Base-by-base conservation (phyloP, 2,329 filamentous ascomycete species). In the Furcasterigmium sp. region DNA sequence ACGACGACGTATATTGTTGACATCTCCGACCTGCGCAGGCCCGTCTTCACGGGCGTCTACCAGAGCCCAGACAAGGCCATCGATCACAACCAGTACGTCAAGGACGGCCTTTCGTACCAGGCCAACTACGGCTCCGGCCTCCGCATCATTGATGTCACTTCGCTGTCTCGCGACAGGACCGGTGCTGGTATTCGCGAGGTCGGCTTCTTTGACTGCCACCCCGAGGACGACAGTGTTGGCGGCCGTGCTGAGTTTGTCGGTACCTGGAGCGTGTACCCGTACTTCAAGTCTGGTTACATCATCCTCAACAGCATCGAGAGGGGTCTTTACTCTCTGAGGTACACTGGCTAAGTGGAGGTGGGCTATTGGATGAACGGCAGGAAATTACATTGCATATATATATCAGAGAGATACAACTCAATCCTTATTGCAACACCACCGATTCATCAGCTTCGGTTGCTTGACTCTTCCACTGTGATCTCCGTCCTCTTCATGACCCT, bases 1-100 rank as follows among this genome's bases (percentile, higher is more conserved):
- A 70, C 72, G 5, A 70, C 68, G 19, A 75, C 71, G 2, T 75
- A 73, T 54, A 71, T 76, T 45, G 70, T 68, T 42, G 69, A 75
- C 50, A 66, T 75, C 44, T 54, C 57, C 32, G 53, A 59, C 35
- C 62, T 73, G 15, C 59, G 60, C 18, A 50, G 52, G 1, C 70
- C 70, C 6, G 56, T 58, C 37, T 55, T 64, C 50, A 66, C 60
- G 2, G 69, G 68, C 19, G 51, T 51, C 36, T 72, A 68, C 56
- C 59, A 66, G 55, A 60, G 57, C 37, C 59, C 60, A 14, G 57
- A 56, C 18, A 53, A 53, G 8, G 57, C 59, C 28, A 68, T 69
- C 48, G 69, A 72, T 51, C 69, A 72, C 54, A 72, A 72, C 56
- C 65, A 70, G 52, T 72, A 71, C 46, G 55, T 70, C 42, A 41